Conservation (phyloP, 2,329 filamentous ascomycete species). For the Diaporthe vexans region DNA sequence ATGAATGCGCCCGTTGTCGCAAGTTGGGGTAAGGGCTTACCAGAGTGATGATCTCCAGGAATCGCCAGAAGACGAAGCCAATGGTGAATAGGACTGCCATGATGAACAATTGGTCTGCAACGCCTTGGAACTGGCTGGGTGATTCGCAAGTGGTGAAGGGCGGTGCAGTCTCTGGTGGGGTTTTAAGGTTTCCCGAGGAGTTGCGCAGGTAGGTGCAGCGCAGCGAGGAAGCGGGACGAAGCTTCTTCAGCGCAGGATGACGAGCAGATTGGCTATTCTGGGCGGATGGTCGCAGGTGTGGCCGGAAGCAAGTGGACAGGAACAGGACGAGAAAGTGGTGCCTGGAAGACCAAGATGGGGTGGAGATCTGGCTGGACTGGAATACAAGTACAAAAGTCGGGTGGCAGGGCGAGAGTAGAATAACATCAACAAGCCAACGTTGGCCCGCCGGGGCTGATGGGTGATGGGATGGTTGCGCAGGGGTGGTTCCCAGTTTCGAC, state of each 20-base stretch:
- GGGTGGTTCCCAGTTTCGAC: constrained; percentile 45
- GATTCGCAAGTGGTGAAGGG: background rate
- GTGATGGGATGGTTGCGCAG: constrained; percentile 36
- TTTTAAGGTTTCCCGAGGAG: constrained; percentile 23
- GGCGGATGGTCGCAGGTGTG: constrained; percentile 5
- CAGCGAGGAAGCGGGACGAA: constrained; percentile 23
- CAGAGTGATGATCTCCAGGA: constrained; percentile 73
- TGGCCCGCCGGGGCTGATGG: constrained; percentile 15
- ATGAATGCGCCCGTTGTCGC: background rate
- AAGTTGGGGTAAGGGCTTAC: constrained; percentile 54
- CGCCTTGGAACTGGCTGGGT: background rate
- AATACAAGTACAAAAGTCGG: constrained; percentile 32
- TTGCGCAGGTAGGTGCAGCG: background rate
- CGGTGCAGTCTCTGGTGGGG: constrained; percentile 14
- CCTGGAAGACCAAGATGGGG: background rate
- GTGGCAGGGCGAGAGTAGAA: constrained; percentile 24
- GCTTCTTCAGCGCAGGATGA: constrained; percentile 22
- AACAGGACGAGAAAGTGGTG: constrained; percentile 20
- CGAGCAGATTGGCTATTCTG: constrained; percentile 31
- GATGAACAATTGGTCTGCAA: constrained; percentile 47
- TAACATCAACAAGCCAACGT: constrained; percentile 17
- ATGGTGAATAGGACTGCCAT: constrained; percentile 72
- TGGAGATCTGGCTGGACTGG: background rate
- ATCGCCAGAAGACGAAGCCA: constrained; percentile 74
- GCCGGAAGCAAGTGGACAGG: constrained; percentile 3